phyloP scores from a whole-genome alignment of 192 early-diverging fungal species.

The Physocladia obscura region DNA sequence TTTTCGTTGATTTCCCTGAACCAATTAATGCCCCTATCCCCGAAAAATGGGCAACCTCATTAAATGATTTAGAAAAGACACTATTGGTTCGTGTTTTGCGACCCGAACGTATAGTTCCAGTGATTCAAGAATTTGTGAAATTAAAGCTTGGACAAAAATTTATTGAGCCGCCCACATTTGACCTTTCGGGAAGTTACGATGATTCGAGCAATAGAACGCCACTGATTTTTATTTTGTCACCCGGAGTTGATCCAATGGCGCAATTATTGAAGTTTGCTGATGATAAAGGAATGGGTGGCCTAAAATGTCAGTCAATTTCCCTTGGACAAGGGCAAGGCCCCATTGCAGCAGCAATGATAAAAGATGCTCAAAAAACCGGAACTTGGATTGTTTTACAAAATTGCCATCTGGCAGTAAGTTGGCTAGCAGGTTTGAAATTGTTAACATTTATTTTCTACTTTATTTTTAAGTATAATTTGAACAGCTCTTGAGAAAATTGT shows the following conservation, averaged over 20 bases:
- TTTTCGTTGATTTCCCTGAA: slow-evolving; percentile 42
- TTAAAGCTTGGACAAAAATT: slow-evolving; percentile 66
- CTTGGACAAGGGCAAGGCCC: slow-evolving; percentile 67
- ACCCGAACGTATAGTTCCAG: slow-evolving; percentile 55
- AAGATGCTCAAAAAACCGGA: slow-evolving; percentile 56
- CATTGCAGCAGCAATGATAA: slow-evolving; percentile 61
- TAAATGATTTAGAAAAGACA: slow-evolving; percentile 57
- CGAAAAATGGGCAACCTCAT: slow-evolving; percentile 36
- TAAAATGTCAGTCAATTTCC: slow-evolving; percentile 59
- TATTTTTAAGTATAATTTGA: not conserved
- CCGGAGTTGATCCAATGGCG: slow-evolving; percentile 66
- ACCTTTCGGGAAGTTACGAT: slow-evolving; percentile 59
- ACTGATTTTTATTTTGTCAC: slow-evolving; percentile 64
- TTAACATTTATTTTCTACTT: not conserved
- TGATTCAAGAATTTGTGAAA: slow-evolving; percentile 59
- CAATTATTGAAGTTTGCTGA: slow-evolving; percentile 68
- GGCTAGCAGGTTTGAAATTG: slow-evolving; percentile 40
- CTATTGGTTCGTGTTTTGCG: slow-evolving; percentile 51
- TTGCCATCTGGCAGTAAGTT: slow-evolving; percentile 65
- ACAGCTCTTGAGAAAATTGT: slow-evolving; percentile 56
- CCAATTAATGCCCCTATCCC: slow-evolving; percentile 42
- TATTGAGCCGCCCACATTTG: slow-evolving; percentile 66
- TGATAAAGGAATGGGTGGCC: slow-evolving; percentile 56
- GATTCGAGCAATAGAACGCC: slow-evolving; percentile 57
- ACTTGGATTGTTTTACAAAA: slow-evolving; percentile 69